phyloP scores from a whole-genome alignment of 1,284 basidiomycete genomes.

The Singerocomus inundabilis region DNA sequence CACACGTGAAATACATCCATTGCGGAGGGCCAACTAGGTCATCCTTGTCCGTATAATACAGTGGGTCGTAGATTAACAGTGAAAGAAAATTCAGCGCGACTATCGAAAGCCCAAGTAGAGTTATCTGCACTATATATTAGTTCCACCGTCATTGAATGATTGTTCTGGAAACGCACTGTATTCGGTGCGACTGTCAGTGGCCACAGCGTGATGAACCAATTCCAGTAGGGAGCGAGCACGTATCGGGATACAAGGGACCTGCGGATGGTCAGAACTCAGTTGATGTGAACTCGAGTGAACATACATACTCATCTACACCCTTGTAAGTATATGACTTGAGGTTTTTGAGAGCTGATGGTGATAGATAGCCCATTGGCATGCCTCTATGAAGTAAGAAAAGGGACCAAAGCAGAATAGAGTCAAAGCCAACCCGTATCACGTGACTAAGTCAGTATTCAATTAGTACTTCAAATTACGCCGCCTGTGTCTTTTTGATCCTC shows the following conservation, averaged over 20 bases:
- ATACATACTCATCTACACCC: conserved; percentile 69
- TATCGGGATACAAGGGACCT: conserved; percentile 79
- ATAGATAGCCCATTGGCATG: conserved; percentile 50
- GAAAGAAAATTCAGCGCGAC: conserved; percentile 86
- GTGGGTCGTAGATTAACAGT: conserved; percentile 78
- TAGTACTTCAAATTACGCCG: too few species aligned
- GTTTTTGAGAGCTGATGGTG: conserved; percentile 56
- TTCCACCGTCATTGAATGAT: neutral
- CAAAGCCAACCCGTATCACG: too few species aligned
- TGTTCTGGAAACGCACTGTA: conserved; percentile 54
- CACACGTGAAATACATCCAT: conserved; percentile 87
- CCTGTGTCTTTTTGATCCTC: neutral
- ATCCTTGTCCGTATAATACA: conserved; percentile 67
- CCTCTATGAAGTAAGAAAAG: neutral
- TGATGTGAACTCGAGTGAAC: conserved; percentile 26
- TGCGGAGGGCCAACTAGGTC: conserved; percentile 64
- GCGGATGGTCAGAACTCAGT: neutral
- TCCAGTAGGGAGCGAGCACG: conserved; percentile 92
- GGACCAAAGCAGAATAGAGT: too few species aligned
- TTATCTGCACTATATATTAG: conserved; percentile 55
- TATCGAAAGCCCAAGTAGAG: conserved; percentile 77
- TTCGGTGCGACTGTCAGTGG: conserved; percentile 90
- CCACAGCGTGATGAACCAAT: conserved; percentile 89
- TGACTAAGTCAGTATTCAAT: neutral
- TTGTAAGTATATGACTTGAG: conserved; percentile 69